Evolutionary conservation across 345 rosid species (phyloP), one percentile per base, ranked within the genome.

Genomic region (Cardamine resedifolia): DNA sequence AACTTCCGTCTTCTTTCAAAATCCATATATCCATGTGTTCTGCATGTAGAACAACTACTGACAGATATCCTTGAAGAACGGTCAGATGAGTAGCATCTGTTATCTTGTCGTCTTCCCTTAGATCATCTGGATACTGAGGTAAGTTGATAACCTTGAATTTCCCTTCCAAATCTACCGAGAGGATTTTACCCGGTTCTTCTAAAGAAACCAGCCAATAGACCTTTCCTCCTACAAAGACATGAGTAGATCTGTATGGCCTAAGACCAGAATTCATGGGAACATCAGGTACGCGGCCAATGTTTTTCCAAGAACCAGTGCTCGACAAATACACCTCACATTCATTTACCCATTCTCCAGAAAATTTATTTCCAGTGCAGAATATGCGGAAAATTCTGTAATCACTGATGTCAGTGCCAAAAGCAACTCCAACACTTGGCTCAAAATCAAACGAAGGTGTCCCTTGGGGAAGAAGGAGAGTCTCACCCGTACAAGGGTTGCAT

Each of bases 251-350:
- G 41, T 5, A 47, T 24, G 74, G 74, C 6, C 43, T 9, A 16
- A 18, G 1, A 28, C 1, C 6, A 39, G 7, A 7, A 39, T 20
- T 2, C 82, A 67, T 75, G 5, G 80, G 80, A 81, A 7, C 18
- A 5, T 34, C 33, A 52, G 77, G 80, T 38, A 71, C 78, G 5
- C 1, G 34, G 28, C 84, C 84, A 16, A 78, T 71, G 24, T 57
- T 52, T 64, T 70, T 51, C 84, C 82, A 81, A 19, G 58, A 73
- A 44, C 82, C 62, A 15, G 58, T 62, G 50, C n/a, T 75, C 4
- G 84, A 81, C 9, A 78, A 75, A 63, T 67, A 81, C 23, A 81
- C 72, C 69, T 78, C 84, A 48, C 80, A 78, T 39, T 61, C 74
- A 12, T 11, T 5, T 2, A 4, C 16, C 58, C 1, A n/a, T 24